Evolutionary conservation across 371 early-diverging fungal genomes (phyloP).

Genomic region (Rhizopus stolonifer): DNA sequence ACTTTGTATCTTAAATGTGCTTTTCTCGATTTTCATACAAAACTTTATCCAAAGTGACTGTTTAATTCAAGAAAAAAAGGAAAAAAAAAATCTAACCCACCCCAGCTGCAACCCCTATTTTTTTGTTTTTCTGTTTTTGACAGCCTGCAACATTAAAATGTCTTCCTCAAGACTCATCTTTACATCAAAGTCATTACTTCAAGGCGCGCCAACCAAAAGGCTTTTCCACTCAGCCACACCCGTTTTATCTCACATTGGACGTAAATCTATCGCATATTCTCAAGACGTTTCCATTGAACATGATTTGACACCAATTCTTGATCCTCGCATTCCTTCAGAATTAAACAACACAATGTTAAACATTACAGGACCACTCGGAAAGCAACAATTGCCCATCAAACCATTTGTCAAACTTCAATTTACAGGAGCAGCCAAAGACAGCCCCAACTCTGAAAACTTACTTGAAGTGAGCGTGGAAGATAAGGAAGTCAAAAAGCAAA

Average conservation of each 20-base stretch:
- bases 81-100: conserved; percentile 2
- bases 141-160: background rate
- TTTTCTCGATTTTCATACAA: too few relatives aligned
- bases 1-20: too few relatives aligned
- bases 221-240: conserved; percentile 50
- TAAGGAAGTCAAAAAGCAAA: conserved; percentile 66
- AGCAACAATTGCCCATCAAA: conserved; percentile 72
- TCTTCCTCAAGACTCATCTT: background rate
- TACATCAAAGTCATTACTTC: background rate
- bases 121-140: background rate
- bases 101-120: conserved; percentile 1
- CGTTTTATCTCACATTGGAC: conserved; percentile 70
- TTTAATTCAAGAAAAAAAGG: background rate
- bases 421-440: conserved; percentile 27
- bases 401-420: conserved; percentile 74
- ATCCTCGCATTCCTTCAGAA: conserved; percentile 63
- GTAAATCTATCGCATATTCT: conserved; percentile 65
- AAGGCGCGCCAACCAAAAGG: background rate
- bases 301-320: conserved; percentile 53
- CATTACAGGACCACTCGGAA: conserved; percentile 84
- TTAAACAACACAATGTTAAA: conserved; percentile 64
- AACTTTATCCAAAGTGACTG: background rate
- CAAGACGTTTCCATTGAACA: conserved; percentile 64
- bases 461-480: conserved; percentile 66
- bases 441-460: conserved; percentile 49